Conservation (phyloP, 2,329 filamentous ascomycete genomes). For the Fusarium chlamydosporum region DNA sequence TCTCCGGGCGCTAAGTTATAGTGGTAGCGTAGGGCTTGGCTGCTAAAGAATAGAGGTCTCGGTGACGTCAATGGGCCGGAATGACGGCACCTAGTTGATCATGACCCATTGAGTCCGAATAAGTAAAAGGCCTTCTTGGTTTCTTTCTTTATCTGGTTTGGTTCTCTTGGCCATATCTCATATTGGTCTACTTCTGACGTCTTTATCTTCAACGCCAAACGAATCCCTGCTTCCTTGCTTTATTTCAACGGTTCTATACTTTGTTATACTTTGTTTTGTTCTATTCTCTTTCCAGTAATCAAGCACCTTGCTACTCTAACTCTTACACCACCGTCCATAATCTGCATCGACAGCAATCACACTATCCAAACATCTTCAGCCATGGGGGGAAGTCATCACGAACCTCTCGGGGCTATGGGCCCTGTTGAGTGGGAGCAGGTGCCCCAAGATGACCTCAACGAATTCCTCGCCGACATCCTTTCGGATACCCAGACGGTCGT, state of each 20-base stretch:
- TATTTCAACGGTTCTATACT: slow-evolving; percentile 3
- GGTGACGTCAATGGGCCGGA: slow-evolving; percentile 45
- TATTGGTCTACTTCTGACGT: slow-evolving; percentile 38
- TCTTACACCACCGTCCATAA: slow-evolving; percentile 9
- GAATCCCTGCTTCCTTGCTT: slow-evolving; percentile 23
- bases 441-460: slow-evolving; percentile 63
- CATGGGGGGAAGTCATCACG: slow-evolving; percentile 70
- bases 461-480: slow-evolving; percentile 73
- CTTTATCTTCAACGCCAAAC: slow-evolving; percentile 18
- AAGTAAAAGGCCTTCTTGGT: slow-evolving; percentile 16
- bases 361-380: not conserved
- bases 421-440: slow-evolving; percentile 68
- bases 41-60: slow-evolving; percentile 1
- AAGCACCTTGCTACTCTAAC: slow-evolving; percentile 6
- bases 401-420: slow-evolving; percentile 69
- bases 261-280: slow-evolving; percentile 6
- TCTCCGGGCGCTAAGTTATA: slow-evolving; percentile 28
- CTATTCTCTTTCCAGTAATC: slow-evolving; percentile 9
- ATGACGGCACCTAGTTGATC: slow-evolving; percentile 39
- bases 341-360: not conserved
- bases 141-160: slow-evolving; percentile 23
- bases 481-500: slow-evolving; percentile 77
- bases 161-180: slow-evolving; percentile 23
- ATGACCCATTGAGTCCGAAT: slow-evolving; percentile 26
- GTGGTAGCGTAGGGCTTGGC: slow-evolving; percentile 23